phyloP scores from a whole-genome alignment of 2,329 filamentous ascomycete genomes.

The Acrocalymma vagum region DNA sequence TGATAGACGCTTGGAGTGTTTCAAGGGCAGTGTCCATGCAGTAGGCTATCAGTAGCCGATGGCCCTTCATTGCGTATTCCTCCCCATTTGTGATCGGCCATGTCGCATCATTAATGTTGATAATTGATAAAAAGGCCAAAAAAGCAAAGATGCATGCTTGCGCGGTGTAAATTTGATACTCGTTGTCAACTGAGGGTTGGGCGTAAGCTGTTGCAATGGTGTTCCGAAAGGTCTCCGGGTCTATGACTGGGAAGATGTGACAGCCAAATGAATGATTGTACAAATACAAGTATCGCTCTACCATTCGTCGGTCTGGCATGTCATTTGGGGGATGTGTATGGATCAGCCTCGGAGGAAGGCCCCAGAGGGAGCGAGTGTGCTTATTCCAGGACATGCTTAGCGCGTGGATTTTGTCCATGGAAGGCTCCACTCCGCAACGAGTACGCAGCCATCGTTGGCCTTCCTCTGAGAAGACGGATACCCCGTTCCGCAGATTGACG shows the following conservation, averaged over 20 bases:
- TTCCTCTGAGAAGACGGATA: slow-evolving; percentile 6
- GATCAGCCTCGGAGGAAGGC: too few species aligned
- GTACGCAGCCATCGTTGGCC: slow-evolving; percentile 1
- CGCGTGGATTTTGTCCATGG: neutral
- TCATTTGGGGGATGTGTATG: too few species aligned
- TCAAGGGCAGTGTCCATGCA: slow-evolving; percentile 2
- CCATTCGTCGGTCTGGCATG: too few species aligned
- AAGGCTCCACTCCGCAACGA: neutral
- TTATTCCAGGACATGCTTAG: neutral
- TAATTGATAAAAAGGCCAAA: too few species aligned
- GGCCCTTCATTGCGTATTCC: too few species aligned
- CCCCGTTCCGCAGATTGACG: slow-evolving; percentile 3
- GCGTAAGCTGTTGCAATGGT: slow-evolving; percentile 1
- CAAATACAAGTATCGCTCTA: slow-evolving; percentile 1
- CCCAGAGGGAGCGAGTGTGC: neutral
- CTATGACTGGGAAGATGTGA: slow-evolving; percentile 4
- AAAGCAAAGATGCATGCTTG: too few species aligned
- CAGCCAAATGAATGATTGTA: slow-evolving; percentile 3
- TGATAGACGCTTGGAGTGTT: slow-evolving; percentile 2
- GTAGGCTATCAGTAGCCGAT: neutral
- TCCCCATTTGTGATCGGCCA: too few species aligned
- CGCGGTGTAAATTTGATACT: too few species aligned
- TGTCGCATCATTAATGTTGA: too few species aligned
- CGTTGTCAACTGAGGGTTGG: neutral
- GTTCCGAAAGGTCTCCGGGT: neutral